A percentile compares a stretch with the other conserved stretches of the same genome.
These are phyloP conservation scores for Adansonia gregorii DNA, from an alignment of 441 rosid genomes.

Conservation along the genomic window DNA sequence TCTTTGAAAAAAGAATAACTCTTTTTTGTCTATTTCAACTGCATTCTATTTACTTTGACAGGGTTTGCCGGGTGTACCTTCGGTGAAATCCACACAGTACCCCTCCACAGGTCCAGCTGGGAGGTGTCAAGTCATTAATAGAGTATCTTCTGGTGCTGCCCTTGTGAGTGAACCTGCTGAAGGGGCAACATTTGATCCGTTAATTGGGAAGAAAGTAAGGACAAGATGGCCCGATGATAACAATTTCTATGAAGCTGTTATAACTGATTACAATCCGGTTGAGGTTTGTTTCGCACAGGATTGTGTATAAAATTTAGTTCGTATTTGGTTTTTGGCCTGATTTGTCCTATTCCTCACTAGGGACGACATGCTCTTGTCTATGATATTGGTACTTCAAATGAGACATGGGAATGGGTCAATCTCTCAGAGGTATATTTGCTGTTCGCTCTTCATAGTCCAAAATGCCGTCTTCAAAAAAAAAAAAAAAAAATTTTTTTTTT, in stretches of 20 bases:
- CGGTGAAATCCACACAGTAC: constrained; percentile 47
- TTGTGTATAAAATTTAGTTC: constrained; percentile 25
- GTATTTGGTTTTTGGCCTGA: constrained; percentile 15
- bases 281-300: constrained; percentile 45
- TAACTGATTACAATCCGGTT: constrained; percentile 51
- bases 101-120: constrained; percentile 53
- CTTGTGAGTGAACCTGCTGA: constrained; percentile 48
- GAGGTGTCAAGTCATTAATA: constrained; percentile 48
- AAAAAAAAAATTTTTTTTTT: too few relatives aligned
- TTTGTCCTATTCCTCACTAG: constrained; percentile 30
- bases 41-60: constrained; percentile 24
- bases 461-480: too few relatives aligned
- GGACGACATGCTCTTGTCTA: constrained; percentile 45
- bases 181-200: constrained; percentile 44
- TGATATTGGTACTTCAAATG: constrained; percentile 40
- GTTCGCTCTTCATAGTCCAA: neutral
- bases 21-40: neutral
- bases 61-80: constrained; percentile 47
- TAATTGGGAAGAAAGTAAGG: constrained; percentile 61
- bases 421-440: constrained; percentile 53
- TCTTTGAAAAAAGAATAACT: neutral
- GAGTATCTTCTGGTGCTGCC: constrained; percentile 50
- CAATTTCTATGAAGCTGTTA: constrained; percentile 69
- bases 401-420: constrained; percentile 72
- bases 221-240: constrained; percentile 78